Conservation (phyloP, 176 grass and related monocot species). For the Zoysia pacifica region DNA sequence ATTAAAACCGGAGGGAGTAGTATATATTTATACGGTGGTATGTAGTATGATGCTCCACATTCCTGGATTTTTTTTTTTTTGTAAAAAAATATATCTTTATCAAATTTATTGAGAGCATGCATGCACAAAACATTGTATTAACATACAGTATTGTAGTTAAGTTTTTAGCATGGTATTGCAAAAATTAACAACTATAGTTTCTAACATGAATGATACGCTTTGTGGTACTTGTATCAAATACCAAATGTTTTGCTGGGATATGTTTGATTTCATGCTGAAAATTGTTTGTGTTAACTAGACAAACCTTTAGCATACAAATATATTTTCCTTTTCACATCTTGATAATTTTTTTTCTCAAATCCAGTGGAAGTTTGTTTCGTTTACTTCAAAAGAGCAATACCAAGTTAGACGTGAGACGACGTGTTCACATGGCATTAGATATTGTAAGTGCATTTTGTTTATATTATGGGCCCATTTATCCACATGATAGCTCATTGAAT, state of each 20-base stretch:
- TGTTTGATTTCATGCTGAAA: slow-evolving; percentile 18
- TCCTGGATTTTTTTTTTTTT: neutral
- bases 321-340: slow-evolving; percentile 14
- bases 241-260: slow-evolving; percentile 10
- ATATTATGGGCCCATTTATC: neutral
- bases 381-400: slow-evolving; percentile 81
- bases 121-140: neutral
- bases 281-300: neutral
- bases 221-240: neutral
- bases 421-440: slow-evolving; percentile 96
- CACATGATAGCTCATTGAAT: slow-evolving; percentile 4
- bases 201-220: neutral
- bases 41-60: neutral
- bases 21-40: too few relatives aligned
- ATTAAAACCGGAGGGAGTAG: too few relatives aligned
- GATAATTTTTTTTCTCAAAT: slow-evolving; percentile 45
- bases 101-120: slow-evolving; percentile 16
- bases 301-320: neutral
- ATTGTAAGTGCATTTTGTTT: slow-evolving; percentile 71
- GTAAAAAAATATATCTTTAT: neutral
- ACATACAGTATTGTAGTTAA: neutral
- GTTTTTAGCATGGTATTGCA: neutral
- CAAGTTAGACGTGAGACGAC: slow-evolving; percentile 84
- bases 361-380: slow-evolving; percentile 95
- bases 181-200: neutral